Conservation (phyloP, 805 yeast genomes). For the Wilhelminamyces savonicus region DNA sequence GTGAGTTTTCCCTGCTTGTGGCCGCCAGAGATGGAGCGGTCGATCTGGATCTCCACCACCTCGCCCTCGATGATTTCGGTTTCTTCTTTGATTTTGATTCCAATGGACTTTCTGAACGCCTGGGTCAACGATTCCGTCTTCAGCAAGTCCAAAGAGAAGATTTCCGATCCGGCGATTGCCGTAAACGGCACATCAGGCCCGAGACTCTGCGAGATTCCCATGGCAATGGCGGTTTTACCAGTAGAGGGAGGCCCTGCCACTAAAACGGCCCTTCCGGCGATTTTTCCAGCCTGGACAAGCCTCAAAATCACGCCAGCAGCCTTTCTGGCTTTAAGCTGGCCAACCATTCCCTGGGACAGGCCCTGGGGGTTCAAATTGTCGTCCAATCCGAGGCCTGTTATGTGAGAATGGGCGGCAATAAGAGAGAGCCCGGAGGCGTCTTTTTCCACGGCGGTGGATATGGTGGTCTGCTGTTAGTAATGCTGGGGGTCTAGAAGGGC, state of each 20-base stretch:
- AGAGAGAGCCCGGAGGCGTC: slow-evolving; percentile 51
- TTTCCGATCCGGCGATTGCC: slow-evolving; percentile 90
- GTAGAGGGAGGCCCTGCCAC: slow-evolving; percentile 99
- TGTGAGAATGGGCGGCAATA: slow-evolving; percentile 97
- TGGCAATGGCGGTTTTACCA: slow-evolving; percentile 97
- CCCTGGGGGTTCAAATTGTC: slow-evolving; percentile 80
- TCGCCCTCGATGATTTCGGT: slow-evolving; percentile 98
- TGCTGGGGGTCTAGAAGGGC: too few species aligned
- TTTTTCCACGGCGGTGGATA: slow-evolving; percentile 27
- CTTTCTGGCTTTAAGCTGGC: slow-evolving; percentile 88
- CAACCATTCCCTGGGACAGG: slow-evolving; percentile 90
- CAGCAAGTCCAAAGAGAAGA: slow-evolving; percentile 83
- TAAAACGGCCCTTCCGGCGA: slow-evolving; percentile 94
- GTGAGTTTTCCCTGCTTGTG: slow-evolving; percentile 97
- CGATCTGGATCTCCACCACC: slow-evolving; percentile 94
- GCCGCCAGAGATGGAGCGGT: slow-evolving; percentile 92
- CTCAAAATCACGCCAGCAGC: slow-evolving; percentile 94
- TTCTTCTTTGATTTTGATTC: slow-evolving; percentile 91
- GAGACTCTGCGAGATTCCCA: slow-evolving; percentile 77
- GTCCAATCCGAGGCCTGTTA: slow-evolving; percentile 93
- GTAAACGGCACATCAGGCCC: slow-evolving; percentile 89
- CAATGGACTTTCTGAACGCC: slow-evolving; percentile 93
- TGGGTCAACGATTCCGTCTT: slow-evolving; percentile 96
- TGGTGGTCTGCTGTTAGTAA: too few species aligned
- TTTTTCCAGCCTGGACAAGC: slow-evolving; percentile 89